Conservation (phyloP, 768 basidiomycete genomes). For the Psilocybe sp. region DNA sequence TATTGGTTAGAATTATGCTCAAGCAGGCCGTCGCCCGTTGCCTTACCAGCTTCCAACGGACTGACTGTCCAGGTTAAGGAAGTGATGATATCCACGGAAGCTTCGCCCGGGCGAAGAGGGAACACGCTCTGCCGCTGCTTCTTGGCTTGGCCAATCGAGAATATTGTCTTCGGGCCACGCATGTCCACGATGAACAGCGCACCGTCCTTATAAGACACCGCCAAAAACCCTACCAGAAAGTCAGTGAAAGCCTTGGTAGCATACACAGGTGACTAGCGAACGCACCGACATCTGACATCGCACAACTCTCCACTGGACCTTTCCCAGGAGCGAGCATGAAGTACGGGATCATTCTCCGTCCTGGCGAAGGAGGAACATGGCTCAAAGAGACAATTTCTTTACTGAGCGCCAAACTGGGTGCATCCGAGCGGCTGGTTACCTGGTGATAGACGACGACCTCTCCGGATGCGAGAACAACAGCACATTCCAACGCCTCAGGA, state of each 20-base stretch:
- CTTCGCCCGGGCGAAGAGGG: constrained; percentile 21
- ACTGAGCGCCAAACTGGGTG: constrained; percentile 27
- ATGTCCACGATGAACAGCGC: constrained; percentile 67
- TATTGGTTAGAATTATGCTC: constrained; percentile 1
- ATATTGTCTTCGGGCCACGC: constrained; percentile 67
- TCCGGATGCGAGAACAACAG: constrained; percentile 51
- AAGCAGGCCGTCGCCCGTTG: background rate
- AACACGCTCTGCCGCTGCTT: constrained; percentile 35
- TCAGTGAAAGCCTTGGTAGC: constrained; percentile 2
- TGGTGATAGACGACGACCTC: constrained; percentile 53
- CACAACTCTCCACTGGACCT: constrained; percentile 50
- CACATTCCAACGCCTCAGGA: constrained; percentile 55
- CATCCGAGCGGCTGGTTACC: constrained; percentile 17
- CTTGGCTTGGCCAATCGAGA: constrained; percentile 40
- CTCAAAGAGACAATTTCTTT: constrained; percentile 52
- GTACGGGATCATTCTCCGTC: constrained; percentile 54
- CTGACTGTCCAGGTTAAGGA: constrained; percentile 69
- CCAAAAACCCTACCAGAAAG: constrained; percentile 62
- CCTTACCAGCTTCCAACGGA: constrained; percentile 48
- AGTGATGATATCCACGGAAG: constrained; percentile 44
- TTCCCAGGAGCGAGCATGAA: constrained; percentile 51
- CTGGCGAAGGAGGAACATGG: constrained; percentile 39
- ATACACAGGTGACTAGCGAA: background rate
- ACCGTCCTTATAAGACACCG: constrained; percentile 62
- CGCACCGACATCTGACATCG: constrained; percentile 74